These are phyloP conservation scores for Adansonia grandidieri DNA, from an alignment of 441 rosid species.

Conservation along the genomic window DNA sequence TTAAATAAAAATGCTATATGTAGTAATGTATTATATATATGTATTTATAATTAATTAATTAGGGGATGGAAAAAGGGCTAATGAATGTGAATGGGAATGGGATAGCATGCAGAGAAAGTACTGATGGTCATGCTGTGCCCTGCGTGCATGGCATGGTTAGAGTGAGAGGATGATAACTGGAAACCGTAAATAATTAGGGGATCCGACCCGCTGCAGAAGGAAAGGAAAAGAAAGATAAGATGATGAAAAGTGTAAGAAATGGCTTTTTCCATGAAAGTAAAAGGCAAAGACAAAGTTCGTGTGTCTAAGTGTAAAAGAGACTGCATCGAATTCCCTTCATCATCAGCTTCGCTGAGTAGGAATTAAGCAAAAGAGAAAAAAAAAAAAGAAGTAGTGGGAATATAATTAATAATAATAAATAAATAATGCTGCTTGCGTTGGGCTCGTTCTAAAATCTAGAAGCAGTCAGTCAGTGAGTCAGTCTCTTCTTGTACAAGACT, in stretches of 20 bases:
- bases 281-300: not conserved
- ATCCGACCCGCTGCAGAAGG: too few species aligned
- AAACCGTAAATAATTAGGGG: too few species aligned
- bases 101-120: too few species aligned
- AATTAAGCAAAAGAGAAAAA: not conserved
- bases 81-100: too few species aligned
- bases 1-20: too few species aligned
- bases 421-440: slow-evolving; percentile 37
- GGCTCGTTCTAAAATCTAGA: slow-evolving; percentile 53
- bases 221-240: not conserved
- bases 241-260: not conserved
- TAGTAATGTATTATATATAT: too few species aligned
- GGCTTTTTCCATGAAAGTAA: not conserved
- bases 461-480: slow-evolving; percentile 21
- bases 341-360: not conserved
- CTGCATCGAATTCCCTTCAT: slow-evolving; percentile 7
- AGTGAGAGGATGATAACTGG: too few species aligned
- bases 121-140: too few species aligned
- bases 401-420: not conserved
- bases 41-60: too few species aligned
- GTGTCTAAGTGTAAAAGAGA: not conserved
- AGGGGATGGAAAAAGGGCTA: too few species aligned
- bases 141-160: too few species aligned
- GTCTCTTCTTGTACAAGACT: slow-evolving; percentile 50
- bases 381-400: not conserved